Evolutionary conservation across 495 filamentous ascomycete genomes (phyloP).

Genomic region (Penicillium canariense): DNA sequence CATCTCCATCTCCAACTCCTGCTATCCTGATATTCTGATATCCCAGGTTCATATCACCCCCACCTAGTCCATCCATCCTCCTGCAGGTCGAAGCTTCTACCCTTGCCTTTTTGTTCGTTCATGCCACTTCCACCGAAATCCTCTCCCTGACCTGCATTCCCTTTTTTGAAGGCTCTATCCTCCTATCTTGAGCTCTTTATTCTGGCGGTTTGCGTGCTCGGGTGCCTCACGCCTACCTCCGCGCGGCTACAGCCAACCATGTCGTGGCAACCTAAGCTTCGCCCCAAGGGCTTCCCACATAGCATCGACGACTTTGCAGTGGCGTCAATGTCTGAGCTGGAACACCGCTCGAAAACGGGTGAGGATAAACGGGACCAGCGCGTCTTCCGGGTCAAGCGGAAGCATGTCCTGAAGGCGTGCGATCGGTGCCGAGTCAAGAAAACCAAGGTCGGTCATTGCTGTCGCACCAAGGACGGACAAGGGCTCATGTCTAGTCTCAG

Average conservation of each 20-base stretch:
- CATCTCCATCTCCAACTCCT: too few relatives aligned
- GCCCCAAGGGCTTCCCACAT: conserved; percentile 44
- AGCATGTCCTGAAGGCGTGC: conserved; percentile 49
- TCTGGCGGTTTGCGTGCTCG: neutral
- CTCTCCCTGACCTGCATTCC: neutral
- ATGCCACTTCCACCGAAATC: neutral
- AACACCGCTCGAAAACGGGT: conserved; percentile 26
- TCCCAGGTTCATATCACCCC: conserved; percentile 18
- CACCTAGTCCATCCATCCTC: conserved; percentile 22
- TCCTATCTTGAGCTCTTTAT: conserved; percentile 5
- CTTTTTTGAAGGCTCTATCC: neutral
- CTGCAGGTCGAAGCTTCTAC: conserved; percentile 14
- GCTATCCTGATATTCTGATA: neutral
- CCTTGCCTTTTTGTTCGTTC: conserved; percentile 1
- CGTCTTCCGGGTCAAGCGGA: conserved; percentile 50
- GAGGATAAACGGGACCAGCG: conserved; percentile 46
- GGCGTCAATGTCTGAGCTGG: conserved; percentile 35
- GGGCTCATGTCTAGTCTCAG: conserved; percentile 27
- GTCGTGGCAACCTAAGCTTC: conserved; percentile 45
- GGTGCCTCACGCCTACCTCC: neutral
- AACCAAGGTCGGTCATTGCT: conserved; percentile 38
- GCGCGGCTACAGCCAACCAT: conserved; percentile 21
- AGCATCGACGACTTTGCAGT: conserved; percentile 37
- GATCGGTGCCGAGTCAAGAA: conserved; percentile 51
- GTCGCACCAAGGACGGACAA: neutral